These are phyloP conservation scores for Hypoxylon sp. DNA, from an alignment of 2,329 filamentous ascomycete genomes.

Conservation along the genomic window DNA sequence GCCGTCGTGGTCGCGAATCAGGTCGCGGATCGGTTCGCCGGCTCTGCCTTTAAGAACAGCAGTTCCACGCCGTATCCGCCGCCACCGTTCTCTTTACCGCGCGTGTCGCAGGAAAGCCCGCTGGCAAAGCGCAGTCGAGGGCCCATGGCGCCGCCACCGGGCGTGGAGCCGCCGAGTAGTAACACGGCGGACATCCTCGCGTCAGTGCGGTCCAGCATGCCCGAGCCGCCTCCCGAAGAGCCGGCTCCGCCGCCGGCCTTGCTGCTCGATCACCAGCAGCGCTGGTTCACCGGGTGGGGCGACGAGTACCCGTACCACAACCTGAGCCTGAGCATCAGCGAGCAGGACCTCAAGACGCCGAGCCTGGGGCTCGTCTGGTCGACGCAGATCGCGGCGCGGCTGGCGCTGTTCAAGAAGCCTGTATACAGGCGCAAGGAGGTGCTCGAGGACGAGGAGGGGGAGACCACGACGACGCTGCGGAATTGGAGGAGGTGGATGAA, in stretches of 20 bases:
- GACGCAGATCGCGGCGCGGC: conserved; percentile 86
- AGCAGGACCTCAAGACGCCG: conserved; percentile 79
- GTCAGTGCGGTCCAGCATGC: conserved; percentile 57
- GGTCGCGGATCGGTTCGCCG: conserved; percentile 86
- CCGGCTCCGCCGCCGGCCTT: conserved; percentile 67
- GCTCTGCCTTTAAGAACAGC: conserved; percentile 42
- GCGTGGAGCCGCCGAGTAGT: conserved; percentile 59
- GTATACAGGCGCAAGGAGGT: conserved; percentile 60
- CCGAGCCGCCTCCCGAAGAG: conserved; percentile 53
- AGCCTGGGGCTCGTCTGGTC: conserved; percentile 91
- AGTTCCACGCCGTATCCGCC: conserved; percentile 13
- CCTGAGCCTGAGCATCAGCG: conserved; percentile 50
- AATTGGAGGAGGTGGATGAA: conserved; percentile 84
- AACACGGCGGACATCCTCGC: conserved; percentile 53
- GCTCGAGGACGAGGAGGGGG: conserved; percentile 53
- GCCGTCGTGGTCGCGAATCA: conserved; percentile 96
- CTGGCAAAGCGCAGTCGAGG: conserved; percentile 63
- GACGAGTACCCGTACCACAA: conserved; percentile 67
- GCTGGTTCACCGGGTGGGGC: conserved; percentile 97
- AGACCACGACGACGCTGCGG: conserved; percentile 57
- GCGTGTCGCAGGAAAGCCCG: conserved; percentile 63
- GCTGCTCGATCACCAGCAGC: conserved; percentile 88
- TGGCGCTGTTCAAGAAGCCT: conserved; percentile 83
- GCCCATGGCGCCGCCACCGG: conserved; percentile 51
- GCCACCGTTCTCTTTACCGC: conserved; percentile 38